These are phyloP conservation scores for Blastocystis sp. DNA, from an alignment of 352 stramenopile genomes.

Conservation along the genomic window DNA sequence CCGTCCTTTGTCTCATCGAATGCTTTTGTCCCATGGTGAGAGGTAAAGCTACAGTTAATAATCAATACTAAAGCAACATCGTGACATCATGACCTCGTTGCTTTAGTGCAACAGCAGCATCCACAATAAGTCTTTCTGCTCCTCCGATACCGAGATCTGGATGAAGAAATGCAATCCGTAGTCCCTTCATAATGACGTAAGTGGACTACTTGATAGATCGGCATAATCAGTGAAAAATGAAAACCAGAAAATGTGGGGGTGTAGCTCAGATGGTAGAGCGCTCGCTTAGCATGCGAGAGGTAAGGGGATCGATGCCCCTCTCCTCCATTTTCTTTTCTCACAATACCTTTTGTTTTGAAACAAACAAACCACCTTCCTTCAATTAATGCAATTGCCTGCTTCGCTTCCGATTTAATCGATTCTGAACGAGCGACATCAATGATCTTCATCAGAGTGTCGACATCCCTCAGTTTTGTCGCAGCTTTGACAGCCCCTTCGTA, in stretches of 20 bases:
- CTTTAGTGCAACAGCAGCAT: conserved; percentile 79
- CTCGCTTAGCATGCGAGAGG: conserved; percentile 62
- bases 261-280: conserved; percentile 63
- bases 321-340: conserved; percentile 37
- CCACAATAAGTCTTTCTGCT: conserved; percentile 86
- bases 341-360: background rate
- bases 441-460: conserved; percentile 32
- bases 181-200: background rate
- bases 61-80: background rate
- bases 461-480: background rate
- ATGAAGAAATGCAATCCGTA: conserved; percentile 76
- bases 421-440: background rate
- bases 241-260: background rate
- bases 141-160: conserved; percentile 95
- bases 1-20: conserved; percentile 81
- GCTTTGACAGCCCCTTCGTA: background rate
- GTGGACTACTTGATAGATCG: background rate
- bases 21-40: conserved; percentile 84
- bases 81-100: conserved; percentile 71
- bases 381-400: conserved; percentile 17
- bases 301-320: conserved; percentile 62
- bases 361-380: conserved; percentile 33
- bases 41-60: conserved; percentile 81
- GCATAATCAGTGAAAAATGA: background rate
- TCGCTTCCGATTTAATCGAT: background rate